phyloP scores from a whole-genome alignment of 306 rosid genomes.

The Cucurbita moschata region DNA sequence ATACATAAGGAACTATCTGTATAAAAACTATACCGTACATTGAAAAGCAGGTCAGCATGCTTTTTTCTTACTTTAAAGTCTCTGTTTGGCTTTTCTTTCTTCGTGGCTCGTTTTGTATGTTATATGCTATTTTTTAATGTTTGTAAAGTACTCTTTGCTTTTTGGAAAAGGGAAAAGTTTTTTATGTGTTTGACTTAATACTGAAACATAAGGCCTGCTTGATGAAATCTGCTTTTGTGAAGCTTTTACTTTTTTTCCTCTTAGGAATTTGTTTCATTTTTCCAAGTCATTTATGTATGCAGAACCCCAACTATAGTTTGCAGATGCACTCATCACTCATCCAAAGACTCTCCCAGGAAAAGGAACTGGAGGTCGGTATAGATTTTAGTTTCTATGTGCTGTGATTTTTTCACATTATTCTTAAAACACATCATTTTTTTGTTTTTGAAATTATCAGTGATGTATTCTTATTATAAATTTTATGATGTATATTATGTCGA shows the following conservation, averaged over 20 bases:
- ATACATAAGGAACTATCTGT: background rate
- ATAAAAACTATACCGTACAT: background rate
- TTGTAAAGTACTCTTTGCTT: background rate
- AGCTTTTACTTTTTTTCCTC: background rate
- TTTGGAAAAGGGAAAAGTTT: background rate
- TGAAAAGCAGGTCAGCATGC: background rate
- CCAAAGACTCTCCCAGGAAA: conserved; percentile 70
- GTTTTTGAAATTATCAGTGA: background rate
- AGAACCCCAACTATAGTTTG: conserved; percentile 45
- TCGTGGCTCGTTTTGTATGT: background rate
- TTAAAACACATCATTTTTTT: background rate
- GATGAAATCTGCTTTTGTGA: background rate
- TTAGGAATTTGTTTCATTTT: background rate
- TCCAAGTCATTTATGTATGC: conserved; percentile 1
- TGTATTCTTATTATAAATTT: background rate
- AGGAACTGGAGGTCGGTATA: conserved; percentile 66
- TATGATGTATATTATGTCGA: background rate
- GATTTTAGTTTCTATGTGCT: background rate
- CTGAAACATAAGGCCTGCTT: background rate
- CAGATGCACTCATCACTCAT: conserved; percentile 85
- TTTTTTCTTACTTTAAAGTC: background rate
- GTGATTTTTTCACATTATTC: background rate
- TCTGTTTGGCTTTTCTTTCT: background rate
- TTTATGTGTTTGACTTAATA: background rate
- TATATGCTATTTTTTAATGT: background rate